These are phyloP conservation scores for Coemansia javaensis DNA, from an alignment of 192 early-diverging fungal species.

Conservation along the genomic window DNA sequence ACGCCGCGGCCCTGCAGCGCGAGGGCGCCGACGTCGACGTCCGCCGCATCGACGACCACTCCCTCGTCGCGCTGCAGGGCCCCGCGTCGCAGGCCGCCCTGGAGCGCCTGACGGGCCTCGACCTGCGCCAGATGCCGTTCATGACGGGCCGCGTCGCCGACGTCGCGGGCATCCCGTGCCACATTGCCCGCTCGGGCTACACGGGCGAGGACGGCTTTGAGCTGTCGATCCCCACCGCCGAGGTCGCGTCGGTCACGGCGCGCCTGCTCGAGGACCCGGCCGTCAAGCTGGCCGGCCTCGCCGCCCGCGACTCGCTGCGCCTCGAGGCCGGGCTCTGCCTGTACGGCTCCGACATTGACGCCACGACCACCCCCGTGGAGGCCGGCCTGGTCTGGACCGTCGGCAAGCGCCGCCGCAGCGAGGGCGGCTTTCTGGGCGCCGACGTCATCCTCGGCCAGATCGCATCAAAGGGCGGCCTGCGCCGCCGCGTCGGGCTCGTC, in stretches of 20 bases:
- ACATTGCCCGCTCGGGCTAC: constrained; percentile 94
- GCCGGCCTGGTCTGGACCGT: constrained; percentile 94
- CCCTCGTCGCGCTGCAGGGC: constrained; percentile 90
- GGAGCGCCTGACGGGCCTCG: constrained; percentile 50
- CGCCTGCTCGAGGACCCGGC: constrained; percentile 61
- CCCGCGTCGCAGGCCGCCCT: constrained; percentile 75
- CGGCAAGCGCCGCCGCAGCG: constrained; percentile 79
- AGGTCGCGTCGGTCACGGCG: constrained; percentile 65
- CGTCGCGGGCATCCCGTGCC: constrained; percentile 72
- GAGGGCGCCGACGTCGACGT: constrained; percentile 88
- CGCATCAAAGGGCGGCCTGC: constrained; percentile 63
- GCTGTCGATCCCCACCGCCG: constrained; percentile 80
- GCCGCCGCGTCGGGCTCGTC: constrained; percentile 83
- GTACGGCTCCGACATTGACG: constrained; percentile 94
- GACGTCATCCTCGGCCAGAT: constrained; percentile 82
- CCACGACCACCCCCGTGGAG: constrained; percentile 88
- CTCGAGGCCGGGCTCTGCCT: constrained; percentile 96
- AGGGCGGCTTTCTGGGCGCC: constrained; percentile 91
- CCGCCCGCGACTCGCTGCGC: constrained; percentile 89
- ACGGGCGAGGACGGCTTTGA: constrained; percentile 99
- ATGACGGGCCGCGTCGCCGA: constrained; percentile 77
- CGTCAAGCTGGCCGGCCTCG: constrained; percentile 91
- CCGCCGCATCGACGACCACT: constrained; percentile 77
- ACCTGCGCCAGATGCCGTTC: constrained; percentile 75
- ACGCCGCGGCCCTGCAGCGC: constrained; percentile 73